Evolutionary conservation across 331 rosid genomes (phyloP).

Genomic region (Erythrophleum ivorense): DNA sequence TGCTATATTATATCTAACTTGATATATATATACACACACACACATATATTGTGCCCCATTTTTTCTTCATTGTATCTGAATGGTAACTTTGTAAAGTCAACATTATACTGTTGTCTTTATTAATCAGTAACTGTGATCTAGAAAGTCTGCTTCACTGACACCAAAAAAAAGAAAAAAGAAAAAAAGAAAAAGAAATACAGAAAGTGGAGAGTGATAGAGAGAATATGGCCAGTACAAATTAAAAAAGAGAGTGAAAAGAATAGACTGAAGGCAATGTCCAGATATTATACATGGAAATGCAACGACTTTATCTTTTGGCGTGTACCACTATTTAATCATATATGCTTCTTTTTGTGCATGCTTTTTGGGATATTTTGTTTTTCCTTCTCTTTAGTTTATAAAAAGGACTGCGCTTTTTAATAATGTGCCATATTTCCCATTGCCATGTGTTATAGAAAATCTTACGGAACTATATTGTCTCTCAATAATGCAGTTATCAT

Average conservation of each 20-base stretch:
- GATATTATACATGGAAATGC: slow-evolving; percentile 32
- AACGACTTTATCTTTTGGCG: slow-evolving; percentile 38
- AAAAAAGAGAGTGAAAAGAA: background rate
- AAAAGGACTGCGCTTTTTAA: slow-evolving; percentile 28
- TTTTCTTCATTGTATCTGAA: no score
- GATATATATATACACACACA: no score
- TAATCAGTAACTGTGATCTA: no score
- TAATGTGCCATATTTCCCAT: slow-evolving; percentile 30
- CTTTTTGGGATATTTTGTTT: slow-evolving; percentile 36
- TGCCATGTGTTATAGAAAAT: slow-evolving; percentile 52
- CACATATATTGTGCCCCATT: no score
- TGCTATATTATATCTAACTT: no score
- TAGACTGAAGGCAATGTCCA: background rate
- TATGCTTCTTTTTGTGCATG: slow-evolving; percentile 27
- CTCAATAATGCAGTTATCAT: slow-evolving; percentile 38
- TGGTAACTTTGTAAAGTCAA: no score
- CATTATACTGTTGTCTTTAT: no score
- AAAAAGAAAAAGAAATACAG: background rate
- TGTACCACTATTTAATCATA: background rate
- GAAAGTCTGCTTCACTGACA: background rate
- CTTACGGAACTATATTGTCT: slow-evolving; percentile 43
- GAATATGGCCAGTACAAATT: background rate
- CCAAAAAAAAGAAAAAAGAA: no score
- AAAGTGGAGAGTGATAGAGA: background rate
- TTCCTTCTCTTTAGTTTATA: slow-evolving; percentile 17